A percentile compares a stretch with the other conserved stretches of the same genome.
Conservation (phyloP, 2,329 filamentous ascomycete genomes). For the Ophiocordyceps polyrhachis-furcata region DNA sequence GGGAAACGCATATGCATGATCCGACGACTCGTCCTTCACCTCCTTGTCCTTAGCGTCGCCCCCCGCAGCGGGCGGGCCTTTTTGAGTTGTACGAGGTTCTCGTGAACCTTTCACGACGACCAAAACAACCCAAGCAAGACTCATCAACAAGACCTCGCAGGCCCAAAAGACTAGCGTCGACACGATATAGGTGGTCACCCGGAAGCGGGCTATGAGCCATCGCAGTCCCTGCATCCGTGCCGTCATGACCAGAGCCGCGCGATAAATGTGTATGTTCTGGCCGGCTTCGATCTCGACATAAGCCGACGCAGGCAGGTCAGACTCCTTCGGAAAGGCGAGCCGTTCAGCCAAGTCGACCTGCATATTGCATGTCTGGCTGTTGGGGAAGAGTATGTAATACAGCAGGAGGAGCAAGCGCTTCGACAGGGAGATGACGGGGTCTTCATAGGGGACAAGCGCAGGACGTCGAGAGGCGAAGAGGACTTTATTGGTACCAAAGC, state of each 20-base stretch:
- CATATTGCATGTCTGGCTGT: constrained; percentile 43
- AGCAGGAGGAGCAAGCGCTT: constrained; percentile 44
- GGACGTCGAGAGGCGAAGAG: constrained; percentile 52
- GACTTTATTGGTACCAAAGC: constrained; percentile 19
- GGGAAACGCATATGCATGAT: constrained; percentile 24
- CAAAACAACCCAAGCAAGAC: constrained; percentile 43
- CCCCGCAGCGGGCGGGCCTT: constrained; percentile 2
- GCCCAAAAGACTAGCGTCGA: constrained; percentile 61
- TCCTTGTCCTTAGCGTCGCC: constrained; percentile 9
- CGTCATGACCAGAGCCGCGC: constrained; percentile 45
- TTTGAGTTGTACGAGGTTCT: constrained; percentile 1
- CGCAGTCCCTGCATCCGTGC: constrained; percentile 60
- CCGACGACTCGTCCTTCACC: constrained; percentile 15
- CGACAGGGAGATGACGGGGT: constrained; percentile 44
- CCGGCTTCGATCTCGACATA: constrained; percentile 50
- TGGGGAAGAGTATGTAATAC: constrained; percentile 49
- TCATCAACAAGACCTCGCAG: constrained; percentile 50
- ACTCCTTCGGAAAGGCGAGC: constrained; percentile 36
- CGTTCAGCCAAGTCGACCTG: constrained; percentile 54
- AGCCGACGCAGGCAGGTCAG: constrained; percentile 24
- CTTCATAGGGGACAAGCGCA: constrained; percentile 62
- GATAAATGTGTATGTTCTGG: constrained; percentile 59
- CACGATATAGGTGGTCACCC: constrained; percentile 46
- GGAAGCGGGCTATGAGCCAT: constrained; percentile 77
- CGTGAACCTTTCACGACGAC: constrained; percentile 13